Conservation (phyloP, 2,329 filamentous ascomycete genomes). For the Aplosporella prunicola region DNA sequence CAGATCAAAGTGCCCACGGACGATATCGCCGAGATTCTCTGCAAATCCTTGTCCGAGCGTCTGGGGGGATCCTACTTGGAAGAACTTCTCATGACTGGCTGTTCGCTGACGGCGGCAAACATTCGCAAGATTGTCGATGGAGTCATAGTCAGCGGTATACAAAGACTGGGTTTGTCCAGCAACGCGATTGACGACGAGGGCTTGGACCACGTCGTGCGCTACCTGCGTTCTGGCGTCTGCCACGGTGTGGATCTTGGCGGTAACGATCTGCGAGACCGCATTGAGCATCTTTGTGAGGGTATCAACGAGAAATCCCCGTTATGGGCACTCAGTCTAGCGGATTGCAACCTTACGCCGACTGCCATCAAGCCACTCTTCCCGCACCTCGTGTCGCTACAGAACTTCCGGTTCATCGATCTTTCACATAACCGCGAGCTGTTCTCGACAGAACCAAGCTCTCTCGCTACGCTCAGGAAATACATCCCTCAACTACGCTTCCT, state of each 20-base stretch:
- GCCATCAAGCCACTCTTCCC: conserved; percentile 69
- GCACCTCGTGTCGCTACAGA: conserved; percentile 56
- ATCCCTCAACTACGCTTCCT: conserved; percentile 68
- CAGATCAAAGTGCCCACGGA: conserved; percentile 6
- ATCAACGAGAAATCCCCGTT: conserved; percentile 46
- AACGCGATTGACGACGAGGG: conserved; percentile 69
- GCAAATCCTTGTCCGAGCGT: conserved; percentile 66
- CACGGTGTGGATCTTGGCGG: conserved; percentile 84
- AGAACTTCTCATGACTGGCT: conserved; percentile 74
- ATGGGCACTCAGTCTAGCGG: conserved; percentile 76
- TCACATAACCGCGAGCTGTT: conserved; percentile 84
- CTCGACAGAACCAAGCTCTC: conserved; percentile 59
- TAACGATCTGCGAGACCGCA: conserved; percentile 54
- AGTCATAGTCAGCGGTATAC: conserved; percentile 65
- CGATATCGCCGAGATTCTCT: conserved; percentile 58
- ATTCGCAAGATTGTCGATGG: conserved; percentile 73
- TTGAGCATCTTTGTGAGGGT: conserved; percentile 41
- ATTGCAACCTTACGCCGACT: conserved; percentile 68
- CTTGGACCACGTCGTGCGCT: conserved; percentile 65
- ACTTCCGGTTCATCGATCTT: conserved; percentile 82
- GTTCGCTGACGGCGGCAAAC: conserved; percentile 59
- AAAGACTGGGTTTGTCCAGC: conserved; percentile 71
- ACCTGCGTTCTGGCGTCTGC: conserved; percentile 66
- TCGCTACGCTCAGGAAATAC: conserved; percentile 69
- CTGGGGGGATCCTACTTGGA: conserved; percentile 68